These are phyloP conservation scores for Fusarium hostae DNA, from an alignment of 2,329 filamentous ascomycete species.

Conservation along the genomic window DNA sequence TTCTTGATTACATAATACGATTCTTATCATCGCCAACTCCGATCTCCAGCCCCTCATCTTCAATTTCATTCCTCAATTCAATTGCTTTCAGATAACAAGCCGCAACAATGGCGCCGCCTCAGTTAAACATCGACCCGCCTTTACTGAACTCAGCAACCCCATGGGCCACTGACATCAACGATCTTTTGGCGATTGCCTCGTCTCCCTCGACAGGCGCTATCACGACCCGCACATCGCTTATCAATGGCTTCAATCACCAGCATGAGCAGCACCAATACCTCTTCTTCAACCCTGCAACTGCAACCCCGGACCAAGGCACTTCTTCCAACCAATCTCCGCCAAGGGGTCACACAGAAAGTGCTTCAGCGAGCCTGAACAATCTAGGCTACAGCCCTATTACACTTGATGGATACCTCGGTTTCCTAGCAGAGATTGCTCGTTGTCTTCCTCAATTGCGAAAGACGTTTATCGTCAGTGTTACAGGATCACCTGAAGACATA, in stretches of 20 bases:
- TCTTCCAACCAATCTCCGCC: conserved; percentile 29
- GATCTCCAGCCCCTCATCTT: conserved; percentile 11
- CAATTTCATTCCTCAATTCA: background rate
- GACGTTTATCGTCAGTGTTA: conserved; percentile 76
- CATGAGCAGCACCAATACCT: conserved; percentile 69
- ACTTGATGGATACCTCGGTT: conserved; percentile 68
- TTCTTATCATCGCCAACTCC: conserved; percentile 4
- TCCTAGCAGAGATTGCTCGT: conserved; percentile 60
- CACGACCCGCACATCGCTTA: conserved; percentile 76
- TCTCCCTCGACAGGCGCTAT: conserved; percentile 75
- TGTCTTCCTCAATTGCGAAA: conserved; percentile 53
- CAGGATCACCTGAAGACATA: conserved; percentile 70
- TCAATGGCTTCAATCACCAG: conserved; percentile 73
- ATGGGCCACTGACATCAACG: conserved; percentile 74
- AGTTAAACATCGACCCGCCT: conserved; percentile 67
- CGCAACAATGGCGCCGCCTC: conserved; percentile 33
- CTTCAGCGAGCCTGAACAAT: conserved; percentile 69
- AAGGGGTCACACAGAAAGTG: conserved; percentile 35
- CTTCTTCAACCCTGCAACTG: conserved; percentile 66
- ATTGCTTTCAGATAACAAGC: rapidly evolving
- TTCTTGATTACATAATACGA: conserved; percentile 15
- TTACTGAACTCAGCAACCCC: conserved; percentile 80
- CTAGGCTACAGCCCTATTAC: conserved; percentile 77
- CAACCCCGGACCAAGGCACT: conserved; percentile 33
- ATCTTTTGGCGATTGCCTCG: conserved; percentile 70